Evolutionary conservation across 805 yeast genomes (phyloP).

Genomic region (Yamadazyma endophytica): DNA sequence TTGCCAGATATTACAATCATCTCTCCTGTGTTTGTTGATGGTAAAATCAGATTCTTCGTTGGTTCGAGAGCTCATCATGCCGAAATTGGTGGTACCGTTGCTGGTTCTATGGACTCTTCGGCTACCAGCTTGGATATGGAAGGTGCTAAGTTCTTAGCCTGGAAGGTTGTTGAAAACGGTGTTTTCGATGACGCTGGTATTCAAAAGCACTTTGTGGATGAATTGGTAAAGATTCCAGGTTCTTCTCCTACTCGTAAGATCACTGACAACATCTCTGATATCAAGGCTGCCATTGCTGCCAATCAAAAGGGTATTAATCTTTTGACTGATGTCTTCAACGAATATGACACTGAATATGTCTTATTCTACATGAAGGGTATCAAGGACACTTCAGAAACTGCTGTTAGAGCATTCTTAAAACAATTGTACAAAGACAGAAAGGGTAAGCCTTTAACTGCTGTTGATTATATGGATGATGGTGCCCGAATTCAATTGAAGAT

Average conservation of each 20-base stretch:
- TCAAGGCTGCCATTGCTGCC: conserved; percentile 84
- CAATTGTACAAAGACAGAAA: conserved; percentile 34
- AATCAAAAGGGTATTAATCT: conserved; percentile 76
- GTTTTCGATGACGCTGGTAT: conserved; percentile 14
- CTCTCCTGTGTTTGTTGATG: conserved; percentile 15
- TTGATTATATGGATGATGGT: conserved; percentile 15
- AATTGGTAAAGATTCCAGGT: conserved; percentile 20
- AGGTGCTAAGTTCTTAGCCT: conserved; percentile 14
- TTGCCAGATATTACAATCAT: conserved; percentile 54
- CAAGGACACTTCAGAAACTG: conserved; percentile 68
- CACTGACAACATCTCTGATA: conserved; percentile 37
- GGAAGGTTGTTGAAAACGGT: conserved; percentile 14
- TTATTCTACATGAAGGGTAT: conserved; percentile 77
- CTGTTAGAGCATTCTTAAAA: conserved; percentile 46
- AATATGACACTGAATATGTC: conserved; percentile 58
- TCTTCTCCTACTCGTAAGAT: conserved; percentile 16
- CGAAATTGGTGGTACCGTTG: conserved; percentile 17
- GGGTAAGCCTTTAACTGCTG: conserved; percentile 26
- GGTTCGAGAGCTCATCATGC: conserved; percentile 19
- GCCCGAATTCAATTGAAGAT: conserved; percentile 12
- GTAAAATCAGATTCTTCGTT: conserved; percentile 10
- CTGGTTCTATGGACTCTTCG: conserved; percentile 16
- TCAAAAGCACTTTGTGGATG: conserved; percentile 12
- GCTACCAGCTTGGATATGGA: conserved; percentile 15
- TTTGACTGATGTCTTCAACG: conserved; percentile 53